Percentiles rank a stretch among this genome's conserved stretches.
Evolutionary conservation across 305 asterid species (phyloP).

Genomic region (Fraxinus angustifolia): DNA sequence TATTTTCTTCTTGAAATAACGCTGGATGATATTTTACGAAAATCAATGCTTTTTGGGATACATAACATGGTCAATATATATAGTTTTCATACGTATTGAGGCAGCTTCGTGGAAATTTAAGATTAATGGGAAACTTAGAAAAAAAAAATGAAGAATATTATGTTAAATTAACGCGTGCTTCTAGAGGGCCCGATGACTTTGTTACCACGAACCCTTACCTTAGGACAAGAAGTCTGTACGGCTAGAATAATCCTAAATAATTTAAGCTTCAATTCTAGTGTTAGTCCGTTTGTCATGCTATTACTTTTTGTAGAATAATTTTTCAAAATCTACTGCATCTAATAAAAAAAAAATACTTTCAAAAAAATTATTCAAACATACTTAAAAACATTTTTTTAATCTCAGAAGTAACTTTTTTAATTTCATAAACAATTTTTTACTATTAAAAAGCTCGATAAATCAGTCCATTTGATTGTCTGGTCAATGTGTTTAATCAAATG

Average conservation of each 20-base stretch:
- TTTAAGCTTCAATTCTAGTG: background rate
- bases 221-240: background rate
- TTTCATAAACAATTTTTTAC: background rate
- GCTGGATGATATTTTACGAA: background rate
- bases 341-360: too few species aligned
- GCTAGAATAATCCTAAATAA: background rate
- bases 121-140: slow-evolving; percentile 15
- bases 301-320: background rate
- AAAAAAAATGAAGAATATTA: background rate
- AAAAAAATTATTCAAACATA: background rate
- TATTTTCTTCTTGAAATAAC: background rate
- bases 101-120: slow-evolving; percentile 24
- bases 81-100: background rate
- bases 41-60: background rate
- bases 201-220: background rate
- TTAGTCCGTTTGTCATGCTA: too few species aligned
- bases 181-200: background rate
- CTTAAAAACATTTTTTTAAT: too few species aligned
- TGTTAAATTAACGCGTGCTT: background rate
- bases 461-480: background rate
- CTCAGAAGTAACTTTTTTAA: background rate
- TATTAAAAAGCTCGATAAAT: background rate
- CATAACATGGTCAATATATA: background rate
- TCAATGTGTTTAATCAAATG: background rate
- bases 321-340: too few species aligned